Percentiles rank a stretch among this genome's conserved stretches.
Evolutionary conservation across 179 eudicot species (phyloP).

Genomic region (Nepenthes alata): DNA sequence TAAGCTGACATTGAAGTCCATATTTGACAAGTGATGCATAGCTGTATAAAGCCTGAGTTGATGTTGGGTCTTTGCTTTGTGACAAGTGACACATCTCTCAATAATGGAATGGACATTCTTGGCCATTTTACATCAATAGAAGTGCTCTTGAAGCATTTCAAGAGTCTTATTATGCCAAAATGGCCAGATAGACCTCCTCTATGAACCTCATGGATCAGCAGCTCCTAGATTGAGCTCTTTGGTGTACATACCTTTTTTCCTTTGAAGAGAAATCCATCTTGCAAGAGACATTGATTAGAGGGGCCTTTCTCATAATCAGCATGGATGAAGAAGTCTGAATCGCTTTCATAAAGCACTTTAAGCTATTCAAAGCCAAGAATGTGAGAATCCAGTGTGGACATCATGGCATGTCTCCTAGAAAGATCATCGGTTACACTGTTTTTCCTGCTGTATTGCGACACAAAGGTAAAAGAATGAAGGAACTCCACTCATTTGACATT

Average conservation of each 20-base stretch:
- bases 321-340: background rate
- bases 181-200: background rate
- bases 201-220: background rate
- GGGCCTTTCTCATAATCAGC: background rate
- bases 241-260: background rate
- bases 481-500: conserved; percentile 8
- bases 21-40: background rate
- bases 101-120: background rate
- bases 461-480: background rate
- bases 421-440: background rate
- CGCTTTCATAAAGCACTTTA: background rate
- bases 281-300: background rate
- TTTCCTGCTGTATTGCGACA: conserved; percentile 1
- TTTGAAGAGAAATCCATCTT: background rate
- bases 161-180: background rate
- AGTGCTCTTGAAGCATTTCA: background rate
- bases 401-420: too few relatives aligned
- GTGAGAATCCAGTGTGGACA: background rate
- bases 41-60: background rate
- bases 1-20: background rate
- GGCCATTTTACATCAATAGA: background rate
- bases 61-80: too few relatives aligned
- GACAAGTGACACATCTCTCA: background rate
- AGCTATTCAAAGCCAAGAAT: background rate
- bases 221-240: background rate